Percentiles rank a stretch among this genome's conserved stretches.
Evolutionary conservation across 2,329 filamentous ascomycete genomes (phyloP).

Genomic region (Elsinoe australis): DNA sequence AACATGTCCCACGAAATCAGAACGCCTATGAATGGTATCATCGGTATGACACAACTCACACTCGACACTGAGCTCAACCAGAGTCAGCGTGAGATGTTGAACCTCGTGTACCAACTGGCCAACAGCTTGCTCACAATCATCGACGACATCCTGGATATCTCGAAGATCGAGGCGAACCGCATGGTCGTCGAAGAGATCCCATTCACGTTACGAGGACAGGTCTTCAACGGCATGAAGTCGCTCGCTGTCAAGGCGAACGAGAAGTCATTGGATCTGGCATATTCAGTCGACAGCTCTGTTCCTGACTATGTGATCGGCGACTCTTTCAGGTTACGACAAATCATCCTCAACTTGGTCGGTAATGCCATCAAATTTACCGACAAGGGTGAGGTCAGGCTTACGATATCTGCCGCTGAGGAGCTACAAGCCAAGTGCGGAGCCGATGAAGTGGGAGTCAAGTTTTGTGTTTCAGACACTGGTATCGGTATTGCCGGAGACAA

Average conservation of each 20-base stretch:
- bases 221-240: constrained; percentile 96
- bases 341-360: constrained; percentile 92
- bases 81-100: constrained; percentile 96
- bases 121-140: constrained; percentile 97
- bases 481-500: constrained; percentile 96
- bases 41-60: constrained; percentile 95
- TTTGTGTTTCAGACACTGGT: constrained; percentile 89
- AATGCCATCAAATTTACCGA: constrained; percentile 99
- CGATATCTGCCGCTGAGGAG: constrained; percentile 63
- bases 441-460: constrained; percentile 88
- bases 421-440: constrained; percentile 53
- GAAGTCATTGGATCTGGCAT: constrained; percentile 85
- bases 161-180: constrained; percentile 81
- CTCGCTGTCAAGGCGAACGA: constrained; percentile 96
- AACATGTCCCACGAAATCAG: constrained; percentile 99
- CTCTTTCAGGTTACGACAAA: constrained; percentile 90
- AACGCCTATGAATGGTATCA: constrained; percentile 96
- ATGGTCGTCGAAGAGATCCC: constrained; percentile 99
- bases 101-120: constrained; percentile 92
- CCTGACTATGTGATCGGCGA: constrained; percentile 94
- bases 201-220: constrained; percentile 85
- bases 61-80: constrained; percentile 88
- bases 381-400: constrained; percentile 88
- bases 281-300: constrained; percentile 86
- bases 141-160: constrained; percentile 65